Evolutionary conservation across 164 flowering plant genomes (phyloP), one percentile per base, ranked within the genome.

Genomic region (Kalanchoe fedtschenkoi): DNA sequence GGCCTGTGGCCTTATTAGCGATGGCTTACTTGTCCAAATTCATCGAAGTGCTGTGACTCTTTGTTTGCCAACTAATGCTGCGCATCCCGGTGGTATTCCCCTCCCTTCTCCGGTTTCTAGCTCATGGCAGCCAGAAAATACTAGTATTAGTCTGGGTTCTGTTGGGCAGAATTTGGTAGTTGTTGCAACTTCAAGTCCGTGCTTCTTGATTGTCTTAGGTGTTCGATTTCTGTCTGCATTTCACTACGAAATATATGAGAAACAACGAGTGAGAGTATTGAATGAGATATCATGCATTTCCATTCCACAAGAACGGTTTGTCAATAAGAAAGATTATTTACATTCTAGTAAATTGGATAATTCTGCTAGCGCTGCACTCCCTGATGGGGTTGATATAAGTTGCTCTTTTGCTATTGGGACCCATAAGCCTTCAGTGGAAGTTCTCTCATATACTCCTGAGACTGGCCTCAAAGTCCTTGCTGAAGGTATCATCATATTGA

Each of bases 361-460:
- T 59, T 66, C 37, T 60, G 46, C 44, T 64, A 53, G 39, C 4
- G 30, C 63, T 67, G 42, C 68, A 10, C 68, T 72, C 62, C 83
- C 80, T 0, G 61, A 38, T 72, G 86, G 80, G 29, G 70, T 82
- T 57, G 72, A 79, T 60, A 73, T 73, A 61, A 76, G 75, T 70
- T 74, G 64, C 68, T 73, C 78, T 16, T 81, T 90, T 75, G 89
- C 80, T 38, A 83, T 93, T 75, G 97, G 97, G 42, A 93, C 99
- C 22, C 97, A 90, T 65, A 85, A 75, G 71, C 99, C 97, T 46
- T 90, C 99, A 14, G 99, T 93, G 69, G 97, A 90, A 71, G 56
- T 93, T 63, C 66, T 88, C 11, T 83, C 86, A 17, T 84, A 82
- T 72, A 62, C 70, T 28, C 82, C 75, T 9, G 77, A 76, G 62